Evolutionary conservation across 2,329 filamentous ascomycete genomes (phyloP).

Genomic region (Metarhizium sp.): DNA sequence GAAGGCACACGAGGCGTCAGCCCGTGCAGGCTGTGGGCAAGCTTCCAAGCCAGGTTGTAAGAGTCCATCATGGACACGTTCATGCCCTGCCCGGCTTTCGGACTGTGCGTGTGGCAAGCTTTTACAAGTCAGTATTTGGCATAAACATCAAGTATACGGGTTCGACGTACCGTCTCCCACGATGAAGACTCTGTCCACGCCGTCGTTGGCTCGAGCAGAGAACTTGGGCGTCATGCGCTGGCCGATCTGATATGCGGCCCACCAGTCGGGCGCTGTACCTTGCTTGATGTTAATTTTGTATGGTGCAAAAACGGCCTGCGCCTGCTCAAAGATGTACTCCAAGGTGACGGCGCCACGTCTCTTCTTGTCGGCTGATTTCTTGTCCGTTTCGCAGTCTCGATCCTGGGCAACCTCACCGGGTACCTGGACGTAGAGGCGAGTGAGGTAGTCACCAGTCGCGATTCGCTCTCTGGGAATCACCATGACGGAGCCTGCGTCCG

Average conservation of each 20-base stretch:
- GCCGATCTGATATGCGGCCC: neutral
- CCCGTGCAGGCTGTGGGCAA: neutral
- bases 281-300: conserved; percentile 30
- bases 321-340: conserved; percentile 49
- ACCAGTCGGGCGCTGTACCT: conserved; percentile 10
- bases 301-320: conserved; percentile 32
- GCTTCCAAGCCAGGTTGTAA: neutral
- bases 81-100: conserved; percentile 1
- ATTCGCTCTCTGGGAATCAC: conserved; percentile 17
- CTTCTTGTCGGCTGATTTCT: conserved; percentile 3
- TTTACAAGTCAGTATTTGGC: too few species aligned
- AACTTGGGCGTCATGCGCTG: neutral
- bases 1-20: conserved; percentile 28
- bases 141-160: too few species aligned
- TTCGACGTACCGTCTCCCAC: neutral
- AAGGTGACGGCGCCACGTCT: conserved; percentile 6
- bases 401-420: conserved; percentile 2
- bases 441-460: conserved; percentile 9
- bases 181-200: neutral
- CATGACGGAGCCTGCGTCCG: conserved; percentile 14
- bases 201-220: neutral
- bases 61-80: neutral
- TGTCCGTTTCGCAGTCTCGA: neutral
- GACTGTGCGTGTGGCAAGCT: neutral
- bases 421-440: conserved; percentile 14